Evolutionary conservation across 257 asterid genomes (phyloP).

Genomic region (Solanum virginianum): DNA sequence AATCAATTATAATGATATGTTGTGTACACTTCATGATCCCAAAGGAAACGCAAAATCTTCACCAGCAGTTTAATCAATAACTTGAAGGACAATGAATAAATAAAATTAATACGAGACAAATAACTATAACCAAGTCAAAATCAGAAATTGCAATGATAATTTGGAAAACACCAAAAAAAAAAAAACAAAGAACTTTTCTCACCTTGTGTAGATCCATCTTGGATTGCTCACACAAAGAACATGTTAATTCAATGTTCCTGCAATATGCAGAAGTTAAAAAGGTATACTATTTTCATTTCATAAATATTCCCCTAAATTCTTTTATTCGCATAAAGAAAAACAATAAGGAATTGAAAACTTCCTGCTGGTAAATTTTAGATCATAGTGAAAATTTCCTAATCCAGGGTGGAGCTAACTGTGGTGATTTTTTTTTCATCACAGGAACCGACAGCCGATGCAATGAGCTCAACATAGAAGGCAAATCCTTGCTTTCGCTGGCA

Average conservation of each 20-base stretch:
- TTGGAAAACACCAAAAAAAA: not conserved
- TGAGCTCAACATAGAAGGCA: no score
- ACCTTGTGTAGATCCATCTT: not conserved
- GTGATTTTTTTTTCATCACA: no score
- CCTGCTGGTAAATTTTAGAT: not conserved
- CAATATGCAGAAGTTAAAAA: not conserved
- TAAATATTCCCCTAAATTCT: not conserved
- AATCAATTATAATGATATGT: not conserved
- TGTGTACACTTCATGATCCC: not conserved
- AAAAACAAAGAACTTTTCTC: not conserved
- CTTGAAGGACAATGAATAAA: not conserved
- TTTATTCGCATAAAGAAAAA: not conserved
- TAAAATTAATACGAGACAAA: not conserved
- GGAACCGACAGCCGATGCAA: no score
- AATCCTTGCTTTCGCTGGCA: no score
- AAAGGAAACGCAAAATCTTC: not conserved
- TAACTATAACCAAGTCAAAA: not conserved
- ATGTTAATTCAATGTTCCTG: not conserved
- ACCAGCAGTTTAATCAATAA: not conserved
- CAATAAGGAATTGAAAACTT: not conserved
- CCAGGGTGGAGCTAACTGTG: not conserved
- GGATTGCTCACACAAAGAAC: not conserved
- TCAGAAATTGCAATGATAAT: not conserved
- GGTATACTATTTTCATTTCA: not conserved
- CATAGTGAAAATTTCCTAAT: not conserved